Conservation (phyloP, 2,329 filamentous ascomycete species). For the Arthrobotrys megalospora region DNA sequence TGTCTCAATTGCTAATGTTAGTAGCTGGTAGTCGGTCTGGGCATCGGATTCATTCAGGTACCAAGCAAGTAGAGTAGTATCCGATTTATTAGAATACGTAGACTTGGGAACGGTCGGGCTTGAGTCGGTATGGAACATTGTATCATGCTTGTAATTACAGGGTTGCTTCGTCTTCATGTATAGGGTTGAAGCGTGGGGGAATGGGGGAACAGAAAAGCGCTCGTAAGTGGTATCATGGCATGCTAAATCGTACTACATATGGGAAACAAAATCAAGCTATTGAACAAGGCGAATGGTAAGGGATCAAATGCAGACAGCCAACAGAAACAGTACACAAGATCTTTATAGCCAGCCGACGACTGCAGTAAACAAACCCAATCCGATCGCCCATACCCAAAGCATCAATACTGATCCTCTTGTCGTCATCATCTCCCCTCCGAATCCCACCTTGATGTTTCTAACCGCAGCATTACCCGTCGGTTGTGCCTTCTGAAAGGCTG, state of each 20-base stretch:
- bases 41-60: background rate
- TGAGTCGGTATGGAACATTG: background rate
- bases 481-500: slow-evolving; percentile 51
- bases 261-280: slow-evolving; percentile 25
- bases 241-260: slow-evolving; percentile 47
- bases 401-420: slow-evolving; percentile 39
- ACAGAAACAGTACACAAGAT: slow-evolving; percentile 1
- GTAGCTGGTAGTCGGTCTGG: background rate
- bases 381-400: slow-evolving; percentile 52
- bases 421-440: slow-evolving; percentile 32
- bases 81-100: background rate
- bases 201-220: slow-evolving; percentile 4
- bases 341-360: slow-evolving; percentile 54
- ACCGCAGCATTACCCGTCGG: slow-evolving; percentile 40
- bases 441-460: slow-evolving; percentile 33
- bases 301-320: slow-evolving; percentile 1
- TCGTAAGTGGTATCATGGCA: slow-evolving; percentile 44
- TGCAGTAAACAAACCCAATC: slow-evolving; percentile 47
- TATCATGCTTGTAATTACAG: slow-evolving; percentile 28
- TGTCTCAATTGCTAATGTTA: background rate
- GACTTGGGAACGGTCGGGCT: background rate
- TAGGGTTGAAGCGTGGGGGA: slow-evolving; percentile 8
- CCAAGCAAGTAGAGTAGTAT: no score
- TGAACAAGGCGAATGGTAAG: slow-evolving; percentile 17
- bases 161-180: slow-evolving; percentile 29